phyloP scores from a whole-genome alignment of 2,329 filamentous ascomycete species.

The Xylariaceae sp. region DNA sequence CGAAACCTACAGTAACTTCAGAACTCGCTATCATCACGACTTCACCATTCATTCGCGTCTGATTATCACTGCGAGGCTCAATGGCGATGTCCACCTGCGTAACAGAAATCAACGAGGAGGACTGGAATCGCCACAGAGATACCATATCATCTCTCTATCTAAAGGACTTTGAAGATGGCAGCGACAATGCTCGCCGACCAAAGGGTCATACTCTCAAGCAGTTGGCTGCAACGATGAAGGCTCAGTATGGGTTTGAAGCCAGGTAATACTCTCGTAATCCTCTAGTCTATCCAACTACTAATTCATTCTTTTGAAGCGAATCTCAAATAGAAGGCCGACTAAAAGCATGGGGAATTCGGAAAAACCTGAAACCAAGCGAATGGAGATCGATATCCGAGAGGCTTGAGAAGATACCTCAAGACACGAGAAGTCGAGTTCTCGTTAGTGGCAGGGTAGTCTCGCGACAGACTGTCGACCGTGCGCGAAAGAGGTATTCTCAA shows the following conservation, averaged over 20 bases:
- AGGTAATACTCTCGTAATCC: not conserved
- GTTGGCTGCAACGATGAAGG: not conserved
- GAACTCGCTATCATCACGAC: not conserved
- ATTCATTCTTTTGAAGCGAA: not conserved
- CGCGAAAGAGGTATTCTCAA: no score
- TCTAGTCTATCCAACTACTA: not conserved
- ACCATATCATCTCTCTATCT: constrained; percentile 4
- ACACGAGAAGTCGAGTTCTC: constrained; percentile 6
- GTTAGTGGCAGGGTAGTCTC: constrained; percentile 2
- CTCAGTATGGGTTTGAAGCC: constrained; percentile 1
- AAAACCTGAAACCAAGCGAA: constrained; percentile 10
- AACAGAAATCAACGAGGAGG: not conserved
- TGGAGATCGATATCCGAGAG: constrained; percentile 4
- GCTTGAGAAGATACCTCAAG: constrained; percentile 5
- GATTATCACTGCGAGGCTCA: not conserved
- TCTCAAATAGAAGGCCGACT: constrained; percentile 6
- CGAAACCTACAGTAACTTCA: not conserved
- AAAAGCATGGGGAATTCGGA: constrained; percentile 8
- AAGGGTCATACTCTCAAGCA: constrained; percentile 3
- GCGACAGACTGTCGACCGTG: no score
- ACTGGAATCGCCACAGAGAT: constrained; percentile 2
- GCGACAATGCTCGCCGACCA: not conserved
- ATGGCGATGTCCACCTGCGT: not conserved
- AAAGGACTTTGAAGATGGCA: not conserved
- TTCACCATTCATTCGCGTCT: not conserved